Base-by-base conservation (phyloP, 1,284 basidiomycete genomes). In the Ganoderma sinense region DNA sequence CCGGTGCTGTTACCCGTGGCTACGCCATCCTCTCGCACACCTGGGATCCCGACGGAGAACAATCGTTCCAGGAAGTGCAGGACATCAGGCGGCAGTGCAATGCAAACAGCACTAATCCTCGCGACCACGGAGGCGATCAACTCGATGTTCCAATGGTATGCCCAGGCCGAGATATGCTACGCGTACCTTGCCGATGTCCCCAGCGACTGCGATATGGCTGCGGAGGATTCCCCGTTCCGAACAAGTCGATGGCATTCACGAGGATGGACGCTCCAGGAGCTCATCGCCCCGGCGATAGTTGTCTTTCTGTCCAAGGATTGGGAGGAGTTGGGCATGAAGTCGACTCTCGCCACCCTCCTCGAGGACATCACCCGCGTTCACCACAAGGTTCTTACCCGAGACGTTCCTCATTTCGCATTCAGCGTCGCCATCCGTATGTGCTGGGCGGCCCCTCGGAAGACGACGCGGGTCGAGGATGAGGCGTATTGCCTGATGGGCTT, bases 381-480 rank as follows among this genome's bases (percentile, higher is more conserved):
- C 20, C 39, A 18, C n/a, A 14, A 39, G 36, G 41, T 64, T 13
- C 53, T 56, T 2, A 39, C 41, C 14, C 51, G 31, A 36, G 29
- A 41, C 16, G n/a, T 20, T 10, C 53, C 63, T 14, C n/a, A 55
- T 4, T 55, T 51, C 33, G 36, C 63, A 4, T 36, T 64, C 51
- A 56, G 51, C 39, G 33, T 56, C 14, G 48, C 63, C 14, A 51
- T 16, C 36, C 48, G 63, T 10, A 64, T 64, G 63, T 64, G 51
- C 51, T 64, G 63, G 63, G 51, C 63, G 13, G 53, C 63, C 2
- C 41, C 36, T 0, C 63, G 39, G 10, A 36, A 64, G 36, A 55
- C 63, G 51, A 56, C n/a, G 4, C 13, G 51, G 5, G 53, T 64
- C 63, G 51, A 64, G 39, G 63, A 64, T 39, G 51, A 64, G 63